phyloP scores from a whole-genome alignment of 2,329 filamentous ascomycete genomes.

The Apiospora hydei region DNA sequence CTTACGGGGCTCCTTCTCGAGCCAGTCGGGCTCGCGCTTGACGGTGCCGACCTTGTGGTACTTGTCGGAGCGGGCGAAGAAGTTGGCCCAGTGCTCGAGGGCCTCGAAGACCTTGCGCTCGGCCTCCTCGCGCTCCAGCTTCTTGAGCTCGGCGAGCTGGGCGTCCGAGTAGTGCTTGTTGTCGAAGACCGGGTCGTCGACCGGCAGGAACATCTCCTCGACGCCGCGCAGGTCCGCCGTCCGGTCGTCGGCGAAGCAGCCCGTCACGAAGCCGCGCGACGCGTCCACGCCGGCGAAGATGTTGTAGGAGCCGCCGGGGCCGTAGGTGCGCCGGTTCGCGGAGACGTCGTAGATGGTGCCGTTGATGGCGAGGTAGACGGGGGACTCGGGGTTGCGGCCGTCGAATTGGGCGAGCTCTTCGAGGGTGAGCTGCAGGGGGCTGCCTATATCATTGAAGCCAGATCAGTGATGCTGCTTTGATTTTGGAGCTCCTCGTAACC shows the following conservation, averaged over 20 bases:
- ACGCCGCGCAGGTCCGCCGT: constrained; percentile 86
- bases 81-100: constrained; percentile 81
- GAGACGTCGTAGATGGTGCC: constrained; percentile 86
- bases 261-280: constrained; percentile 87
- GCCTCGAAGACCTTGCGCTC: constrained; percentile 69
- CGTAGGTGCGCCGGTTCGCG: constrained; percentile 73
- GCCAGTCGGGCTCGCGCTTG: constrained; percentile 65
- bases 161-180: constrained; percentile 56
- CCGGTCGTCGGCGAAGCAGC: constrained; percentile 87
- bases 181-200: constrained; percentile 70
- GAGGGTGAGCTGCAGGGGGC: constrained; percentile 77
- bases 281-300: constrained; percentile 90
- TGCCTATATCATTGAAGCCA: constrained; percentile 43
- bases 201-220: constrained; percentile 81
- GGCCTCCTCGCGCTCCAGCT: constrained; percentile 73
- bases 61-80: constrained; percentile 81
- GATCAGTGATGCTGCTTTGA: background rate
- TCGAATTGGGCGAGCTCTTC: constrained; percentile 77
- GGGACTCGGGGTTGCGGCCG: constrained; percentile 75
- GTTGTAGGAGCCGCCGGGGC: constrained; percentile 84
- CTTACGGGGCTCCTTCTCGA: constrained; percentile 67
- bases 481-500: background rate
- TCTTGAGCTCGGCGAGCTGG: constrained; percentile 60
- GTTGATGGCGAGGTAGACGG: constrained; percentile 91
- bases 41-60: constrained; percentile 84